Conservation (phyloP, 2,329 filamentous ascomycete species). For the Aspergillus melleus region DNA sequence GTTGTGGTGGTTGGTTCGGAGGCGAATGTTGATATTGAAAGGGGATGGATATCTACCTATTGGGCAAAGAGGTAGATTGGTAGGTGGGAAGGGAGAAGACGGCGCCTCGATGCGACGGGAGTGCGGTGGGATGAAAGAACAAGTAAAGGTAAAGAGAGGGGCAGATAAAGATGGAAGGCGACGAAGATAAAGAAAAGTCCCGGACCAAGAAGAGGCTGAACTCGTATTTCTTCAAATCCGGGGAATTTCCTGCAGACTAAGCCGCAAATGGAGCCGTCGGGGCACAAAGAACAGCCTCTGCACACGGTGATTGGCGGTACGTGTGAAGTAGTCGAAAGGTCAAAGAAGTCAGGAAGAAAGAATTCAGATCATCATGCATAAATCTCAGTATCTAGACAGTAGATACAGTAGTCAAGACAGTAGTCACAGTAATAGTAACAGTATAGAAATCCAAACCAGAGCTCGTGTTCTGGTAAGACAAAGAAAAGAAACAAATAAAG, state of each 20-base stretch:
- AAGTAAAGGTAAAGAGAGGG: background rate
- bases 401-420: constrained; percentile 3
- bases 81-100: too few relatives aligned
- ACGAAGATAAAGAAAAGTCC: background rate
- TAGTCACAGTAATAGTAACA: background rate
- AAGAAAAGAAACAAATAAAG: constrained; percentile 16
- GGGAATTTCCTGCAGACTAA: background rate
- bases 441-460: constrained; percentile 12
- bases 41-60: too few relatives aligned
- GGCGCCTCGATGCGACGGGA: too few relatives aligned
- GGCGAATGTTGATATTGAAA: too few relatives aligned
- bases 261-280: background rate
- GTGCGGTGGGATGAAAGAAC: background rate
- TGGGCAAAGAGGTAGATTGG: too few relatives aligned
- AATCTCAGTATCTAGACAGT: background rate
- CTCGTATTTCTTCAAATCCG: background rate
- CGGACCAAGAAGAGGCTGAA: background rate
- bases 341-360: background rate
- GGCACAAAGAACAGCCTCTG: background rate
- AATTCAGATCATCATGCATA: constrained; percentile 6
- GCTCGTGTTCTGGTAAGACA: constrained; percentile 1
- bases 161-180: background rate
- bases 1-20: too few relatives aligned
- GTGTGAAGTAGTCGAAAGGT: background rate
- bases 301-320: background rate